phyloP scores from a whole-genome alignment of 768 basidiomycete species.

The Nidula microcarpa region DNA sequence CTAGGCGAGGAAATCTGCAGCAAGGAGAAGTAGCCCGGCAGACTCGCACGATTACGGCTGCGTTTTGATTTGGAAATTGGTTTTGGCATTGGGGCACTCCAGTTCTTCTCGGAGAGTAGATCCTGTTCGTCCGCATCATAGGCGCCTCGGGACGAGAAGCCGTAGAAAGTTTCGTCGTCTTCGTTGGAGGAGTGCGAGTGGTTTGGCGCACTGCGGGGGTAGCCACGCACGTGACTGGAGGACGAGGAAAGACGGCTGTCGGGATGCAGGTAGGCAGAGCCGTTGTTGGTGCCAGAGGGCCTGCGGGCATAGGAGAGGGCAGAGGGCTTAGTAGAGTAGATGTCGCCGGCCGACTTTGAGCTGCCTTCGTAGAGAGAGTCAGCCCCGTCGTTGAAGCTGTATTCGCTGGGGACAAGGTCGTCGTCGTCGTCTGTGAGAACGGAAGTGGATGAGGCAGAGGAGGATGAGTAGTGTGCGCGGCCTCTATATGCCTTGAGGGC shows the following conservation, averaged over 20 bases:
- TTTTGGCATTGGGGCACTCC: conserved; percentile 16
- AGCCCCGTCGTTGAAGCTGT: conserved; percentile 32
- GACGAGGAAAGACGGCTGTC: conserved; percentile 44
- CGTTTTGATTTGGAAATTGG: conserved; percentile 37
- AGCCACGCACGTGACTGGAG: conserved; percentile 29
- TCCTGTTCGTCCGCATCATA: conserved; percentile 27
- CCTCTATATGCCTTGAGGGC: conserved; percentile 42
- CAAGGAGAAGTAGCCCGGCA: conserved; percentile 75
- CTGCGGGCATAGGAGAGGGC: conserved; percentile 64
- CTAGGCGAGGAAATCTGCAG: conserved; percentile 48
- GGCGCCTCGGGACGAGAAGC: conserved; percentile 33
- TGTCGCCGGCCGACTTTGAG: conserved; percentile 37
- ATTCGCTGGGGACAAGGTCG: conserved; percentile 32
- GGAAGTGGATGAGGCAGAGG: conserved; percentile 66
- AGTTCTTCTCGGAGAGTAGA: conserved; percentile 18
- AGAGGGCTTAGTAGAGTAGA: conserved; percentile 32
- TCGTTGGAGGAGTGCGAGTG: conserved; percentile 36
- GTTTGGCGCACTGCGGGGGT: conserved; percentile 40
- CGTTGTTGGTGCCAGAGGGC: conserved; percentile 69
- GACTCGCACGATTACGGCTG: conserved; percentile 64
- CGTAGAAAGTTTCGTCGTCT: conserved; percentile 42
- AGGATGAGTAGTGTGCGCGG: conserved; percentile 54
- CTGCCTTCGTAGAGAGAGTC: conserved; percentile 35
- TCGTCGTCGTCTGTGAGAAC: conserved; percentile 63
- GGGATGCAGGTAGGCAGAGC: conserved; percentile 53